Conservation (phyloP, 139 green algal genomes). For the Limnomonas spitsbergensis region DNA sequence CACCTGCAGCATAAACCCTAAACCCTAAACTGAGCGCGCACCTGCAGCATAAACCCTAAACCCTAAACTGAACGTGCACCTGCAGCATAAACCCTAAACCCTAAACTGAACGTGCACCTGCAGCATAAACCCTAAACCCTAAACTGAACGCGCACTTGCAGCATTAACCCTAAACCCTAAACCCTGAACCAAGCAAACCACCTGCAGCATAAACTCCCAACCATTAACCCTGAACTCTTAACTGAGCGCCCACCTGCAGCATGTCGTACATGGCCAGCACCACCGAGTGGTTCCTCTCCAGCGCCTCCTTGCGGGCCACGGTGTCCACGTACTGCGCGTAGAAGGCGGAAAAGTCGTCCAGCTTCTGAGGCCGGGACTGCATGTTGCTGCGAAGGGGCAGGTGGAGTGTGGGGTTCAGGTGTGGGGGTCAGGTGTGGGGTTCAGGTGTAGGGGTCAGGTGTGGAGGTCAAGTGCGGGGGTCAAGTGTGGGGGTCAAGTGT, state of each 20-base stretch:
- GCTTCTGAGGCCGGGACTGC: conserved; percentile 23
- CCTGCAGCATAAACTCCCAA: background rate
- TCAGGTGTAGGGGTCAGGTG: background rate
- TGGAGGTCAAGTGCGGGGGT: background rate
- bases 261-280: conserved; percentile 44
- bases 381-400: conserved; percentile 19
- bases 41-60: no score
- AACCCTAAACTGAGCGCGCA: no score
- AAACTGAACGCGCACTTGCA: no score
- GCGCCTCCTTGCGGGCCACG: conserved; percentile 1
- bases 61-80: no score
- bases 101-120: no score
- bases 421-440: background rate
- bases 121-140: no score
- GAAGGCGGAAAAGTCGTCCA: conserved; percentile 44
- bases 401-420: background rate
- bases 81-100: no score
- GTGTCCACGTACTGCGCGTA: conserved; percentile 13
- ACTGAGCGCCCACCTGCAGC: conserved; percentile 43
- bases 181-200: background rate
- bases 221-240: conserved; percentile 1
- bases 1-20: no score
- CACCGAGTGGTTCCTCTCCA: conserved; percentile 21
- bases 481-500: background rate
- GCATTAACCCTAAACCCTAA: no score